Base-by-base conservation (phyloP, 2,329 filamentous ascomycete species). In the Fusarium praegraminearum region DNA sequence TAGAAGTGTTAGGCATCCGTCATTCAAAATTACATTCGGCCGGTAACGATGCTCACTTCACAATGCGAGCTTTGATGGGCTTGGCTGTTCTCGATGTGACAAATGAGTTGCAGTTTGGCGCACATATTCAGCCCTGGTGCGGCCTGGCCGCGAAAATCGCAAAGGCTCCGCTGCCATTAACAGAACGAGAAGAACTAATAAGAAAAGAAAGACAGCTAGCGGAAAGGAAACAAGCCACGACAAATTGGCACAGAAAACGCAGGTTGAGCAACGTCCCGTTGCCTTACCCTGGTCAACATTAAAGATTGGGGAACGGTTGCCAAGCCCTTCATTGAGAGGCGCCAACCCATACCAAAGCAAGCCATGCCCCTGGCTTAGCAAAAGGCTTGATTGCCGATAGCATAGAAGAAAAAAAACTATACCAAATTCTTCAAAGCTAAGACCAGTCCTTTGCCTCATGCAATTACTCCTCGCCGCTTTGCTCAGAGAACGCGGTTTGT, bases 41-140 rank as follows among this genome's bases (percentile, higher is more conserved):
- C 18, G 76, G 75, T 2, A 78, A 78, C 40, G 75, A 78, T 47
- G 80, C 83, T 80, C 67, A 73, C 53, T 78, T 75, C 32, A 58
- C 66, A 11, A 61, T 77, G 26, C 67, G 12, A 70, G 76, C 3
- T 47, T 81, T 5, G 82, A 83, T 5, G 74, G 80, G 54, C 79
- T 12, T 60, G 82, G 74, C 78, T 84, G 9, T 78, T 64, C 38
- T 82, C 83, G 51, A 79, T 85, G 43, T 54, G 9, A 32, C 18
- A 33, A 47, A 30, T 11, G 41, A 66, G 28, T 32, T 44, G n/a
- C 22, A 49, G 4, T 5, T 43, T 33, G 32, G 33, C 13, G 26
- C 20, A 28, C 9, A 24, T 32, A n/a, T 65, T 11, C 65, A 53
- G 12, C 4, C 22, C 7, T 70, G 67, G 67, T 43, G 54, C 16